Base-by-base conservation (phyloP, 1,284 basidiomycete genomes). In the Ceratobasidium theobromae region DNA sequence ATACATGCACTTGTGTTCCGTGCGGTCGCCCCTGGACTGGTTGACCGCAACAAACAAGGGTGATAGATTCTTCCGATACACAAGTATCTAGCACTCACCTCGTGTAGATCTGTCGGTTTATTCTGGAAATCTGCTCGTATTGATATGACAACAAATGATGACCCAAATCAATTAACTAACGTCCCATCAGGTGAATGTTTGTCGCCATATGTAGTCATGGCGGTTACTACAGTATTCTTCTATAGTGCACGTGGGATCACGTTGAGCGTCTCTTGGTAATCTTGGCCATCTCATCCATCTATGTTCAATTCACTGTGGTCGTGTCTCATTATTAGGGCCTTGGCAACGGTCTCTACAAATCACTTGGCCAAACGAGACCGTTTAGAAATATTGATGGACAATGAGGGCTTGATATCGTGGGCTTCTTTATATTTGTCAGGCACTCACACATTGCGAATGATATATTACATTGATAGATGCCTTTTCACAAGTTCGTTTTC, bases 1-100 rank as follows among this genome's bases (percentile, higher is more conserved):
- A 96, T 80, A 98, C 96, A 48, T 98, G 94, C 81, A 96, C 97
- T 1, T 99, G 98, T 75, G 84, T 96, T 16, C n/a, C 87, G 96
- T 64, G 89, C 93, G 0, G 87, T 93, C 2, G 89, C 92, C 3
- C 96, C 96, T 4, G 84, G 90, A 25, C 79, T 99, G 5, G 84
- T 99, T 28, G 97, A 99, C 76, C 82, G 91, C 69, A 98, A 99
- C 77, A 94, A 95, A 79, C 84, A 93, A 76, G 97, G 96, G 95
- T 95, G 28, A 43, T 46, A 23, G 33, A 40, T 43, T 45, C n/a
- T 30, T 35, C 23, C 16, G 11, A 1, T 11, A 12, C 27, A 55
- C 67, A 46, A 32, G n/a, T 9, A 60, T 46, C 28, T 25, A n/a
- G n/a, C n/a, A n/a, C n/a, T n/a, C n/a, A n/a, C n/a, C n/a, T n/a